phyloP scores from a whole-genome alignment of 2,329 filamentous ascomycete genomes.

The Ambrosiella xylebori region DNA sequence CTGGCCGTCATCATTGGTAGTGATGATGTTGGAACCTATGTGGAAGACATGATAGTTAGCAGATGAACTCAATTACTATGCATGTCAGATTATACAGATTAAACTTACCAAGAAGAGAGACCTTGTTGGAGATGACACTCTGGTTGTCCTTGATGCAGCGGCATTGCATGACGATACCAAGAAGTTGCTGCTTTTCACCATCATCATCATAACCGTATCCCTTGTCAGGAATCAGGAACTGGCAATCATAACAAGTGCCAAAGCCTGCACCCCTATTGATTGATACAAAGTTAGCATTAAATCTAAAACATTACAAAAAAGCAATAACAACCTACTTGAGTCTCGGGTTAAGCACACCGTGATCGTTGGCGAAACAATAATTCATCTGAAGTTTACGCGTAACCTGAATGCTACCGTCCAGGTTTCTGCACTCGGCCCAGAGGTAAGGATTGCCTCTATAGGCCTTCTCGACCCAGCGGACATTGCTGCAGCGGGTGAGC shows the following conservation, averaged over 20 bases:
- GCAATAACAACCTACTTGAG: neutral
- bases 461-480: neutral
- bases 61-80: neutral
- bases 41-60: neutral
- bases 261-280: neutral
- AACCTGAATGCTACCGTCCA: neutral
- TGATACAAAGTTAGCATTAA: neutral
- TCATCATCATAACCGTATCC: no score
- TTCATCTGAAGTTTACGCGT: neutral
- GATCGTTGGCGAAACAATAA: neutral
- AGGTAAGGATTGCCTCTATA: neutral
- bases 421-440: neutral
- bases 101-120: neutral
- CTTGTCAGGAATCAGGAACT: no score
- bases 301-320: neutral
- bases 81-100: neutral
- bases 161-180: no score
- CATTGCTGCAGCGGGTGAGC: neutral
- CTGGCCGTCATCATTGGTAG: neutral
- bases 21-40: neutral
- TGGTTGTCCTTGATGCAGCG: neutral
- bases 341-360: neutral
- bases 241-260: neutral
- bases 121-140: neutral
- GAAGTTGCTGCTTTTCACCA: no score